Conservation (phyloP, 2,329 filamentous ascomycete species). For the Domatiomyces globalis region DNA sequence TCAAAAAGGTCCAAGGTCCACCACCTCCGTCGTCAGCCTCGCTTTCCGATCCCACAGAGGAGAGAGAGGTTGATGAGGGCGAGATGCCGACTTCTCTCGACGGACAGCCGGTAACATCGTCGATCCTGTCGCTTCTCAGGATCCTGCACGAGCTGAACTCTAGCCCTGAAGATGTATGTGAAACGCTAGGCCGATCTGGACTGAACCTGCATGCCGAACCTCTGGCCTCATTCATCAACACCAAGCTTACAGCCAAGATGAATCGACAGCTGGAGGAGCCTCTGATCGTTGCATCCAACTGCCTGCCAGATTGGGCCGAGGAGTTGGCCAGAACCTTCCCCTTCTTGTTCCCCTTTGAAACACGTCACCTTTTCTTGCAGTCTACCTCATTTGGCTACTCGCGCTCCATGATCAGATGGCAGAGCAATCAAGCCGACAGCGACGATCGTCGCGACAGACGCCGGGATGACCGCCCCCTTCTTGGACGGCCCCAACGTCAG, state of each 20-base stretch:
- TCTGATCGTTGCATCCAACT: slow-evolving; percentile 91
- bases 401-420: slow-evolving; percentile 93
- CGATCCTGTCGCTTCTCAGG: slow-evolving; percentile 74
- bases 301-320: slow-evolving; percentile 88
- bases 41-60: slow-evolving; percentile 1
- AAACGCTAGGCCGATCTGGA: slow-evolving; percentile 42
- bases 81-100: slow-evolving; percentile 61
- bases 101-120: slow-evolving; percentile 70
- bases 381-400: slow-evolving; percentile 98
- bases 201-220: slow-evolving; percentile 63
- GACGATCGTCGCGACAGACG: slow-evolving; percentile 68
- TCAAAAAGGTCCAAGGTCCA: slow-evolving; percentile 71
- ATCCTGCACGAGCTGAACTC: slow-evolving; percentile 86
- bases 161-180: slow-evolving; percentile 79
- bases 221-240: slow-evolving; percentile 90
- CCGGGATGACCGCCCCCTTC: slow-evolving; percentile 76
- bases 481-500: slow-evolving; percentile 82
- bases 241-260: slow-evolving; percentile 91
- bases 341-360: slow-evolving; percentile 97
- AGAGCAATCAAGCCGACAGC: slow-evolving; percentile 71
- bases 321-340: slow-evolving; percentile 86
- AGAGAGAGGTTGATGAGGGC: slow-evolving; percentile 33
- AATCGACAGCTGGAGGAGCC: slow-evolving; percentile 95
- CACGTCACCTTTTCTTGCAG: slow-evolving; percentile 87
- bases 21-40: slow-evolving; percentile 60